Base-by-base conservation (phyloP, 163 green algal species). In the Scenedesmus sp. region DNA sequence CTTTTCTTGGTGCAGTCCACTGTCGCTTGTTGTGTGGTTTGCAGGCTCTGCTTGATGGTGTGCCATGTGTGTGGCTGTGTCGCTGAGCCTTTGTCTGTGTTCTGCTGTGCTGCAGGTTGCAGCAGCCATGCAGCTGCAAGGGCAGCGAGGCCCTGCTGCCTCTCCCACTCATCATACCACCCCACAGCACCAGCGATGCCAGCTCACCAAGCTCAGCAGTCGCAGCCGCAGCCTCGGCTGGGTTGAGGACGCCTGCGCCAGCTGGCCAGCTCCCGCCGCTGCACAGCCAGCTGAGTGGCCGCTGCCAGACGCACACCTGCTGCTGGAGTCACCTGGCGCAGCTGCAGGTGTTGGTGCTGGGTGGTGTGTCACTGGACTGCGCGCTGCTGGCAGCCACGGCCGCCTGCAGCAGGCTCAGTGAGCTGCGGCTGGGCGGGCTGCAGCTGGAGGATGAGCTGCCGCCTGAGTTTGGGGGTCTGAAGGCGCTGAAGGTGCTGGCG, bases 251-350 rank as follows among this genome's bases (percentile, higher is more conserved):
- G 37, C 35, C 82, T 79, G 53, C 82, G 59, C 53, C 51, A 87
- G 82, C 51, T 59, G 53, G 51, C 15, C 65, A 76, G 30, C 65
- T 37, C 30, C 65, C 65, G 30, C 26, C 65, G 9, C 65, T 4
- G 7, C 65, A 76, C 65, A 37, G 40, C 9, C 30, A 76, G 65
- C 5, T 40, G 65, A 2, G 16, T 7, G 37, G 65, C 9, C 65
- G 65, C 65, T 76, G 16, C 65, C 65, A 76, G 16, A 30, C 65
- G 65, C 65, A 89, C 46, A 61, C 30, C 40, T 89, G 83, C 61
- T 81, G 59, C 42, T 89, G 83, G 83, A 89, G 83, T 22, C 59
- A 89, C 9, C 61, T 89, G 12, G 68, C 61, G 30, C 83, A 89
- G 30, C 85, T 89, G 30, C 49, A 61, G 37, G 85, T 53, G 42